These are phyloP conservation scores for Cyberlindnera meyerae DNA, from an alignment of 805 yeast species.

Conservation along the genomic window DNA sequence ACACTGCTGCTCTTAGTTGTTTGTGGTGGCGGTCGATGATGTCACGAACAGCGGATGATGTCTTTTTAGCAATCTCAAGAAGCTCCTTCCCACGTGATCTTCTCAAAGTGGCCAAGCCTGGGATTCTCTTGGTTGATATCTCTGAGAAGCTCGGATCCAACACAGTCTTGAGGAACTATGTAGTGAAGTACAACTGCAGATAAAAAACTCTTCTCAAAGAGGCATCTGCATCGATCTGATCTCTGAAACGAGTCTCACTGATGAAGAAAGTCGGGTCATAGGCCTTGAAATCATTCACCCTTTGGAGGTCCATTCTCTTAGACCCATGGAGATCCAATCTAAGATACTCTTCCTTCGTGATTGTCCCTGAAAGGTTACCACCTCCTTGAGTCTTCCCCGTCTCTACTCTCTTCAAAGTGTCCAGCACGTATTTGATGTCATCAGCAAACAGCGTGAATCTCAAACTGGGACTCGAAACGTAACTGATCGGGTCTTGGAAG, in stretches of 20 bases:
- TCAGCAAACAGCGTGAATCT: background rate
- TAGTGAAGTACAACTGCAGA: constrained; percentile 9
- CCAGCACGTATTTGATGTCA: background rate
- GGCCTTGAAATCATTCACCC: constrained; percentile 13
- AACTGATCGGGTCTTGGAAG: constrained; percentile 17
- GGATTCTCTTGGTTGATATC: background rate
- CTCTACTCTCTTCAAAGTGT: constrained; percentile 1
- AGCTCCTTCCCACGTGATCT: background rate
- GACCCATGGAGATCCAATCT: background rate
- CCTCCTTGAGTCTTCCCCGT: constrained; percentile 4
- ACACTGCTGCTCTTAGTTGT: no score
- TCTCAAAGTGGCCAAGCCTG: background rate
- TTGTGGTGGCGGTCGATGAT: no score
- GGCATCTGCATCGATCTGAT: constrained; percentile 16
- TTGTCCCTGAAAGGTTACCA: background rate
- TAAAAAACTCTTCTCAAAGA: constrained; percentile 15
- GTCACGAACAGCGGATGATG: no score
- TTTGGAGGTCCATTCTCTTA: constrained; percentile 5
- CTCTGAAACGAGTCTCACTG: constrained; percentile 11
- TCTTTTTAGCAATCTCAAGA: no score
- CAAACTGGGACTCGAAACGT: background rate
- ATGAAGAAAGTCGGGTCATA: constrained; percentile 18
- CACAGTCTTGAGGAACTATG: constrained; percentile 1
- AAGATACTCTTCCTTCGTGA: background rate
- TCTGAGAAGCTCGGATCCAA: background rate